Base-by-base conservation (phyloP, 768 basidiomycete species). In the Sistotremastrum niveocremeum region DNA sequence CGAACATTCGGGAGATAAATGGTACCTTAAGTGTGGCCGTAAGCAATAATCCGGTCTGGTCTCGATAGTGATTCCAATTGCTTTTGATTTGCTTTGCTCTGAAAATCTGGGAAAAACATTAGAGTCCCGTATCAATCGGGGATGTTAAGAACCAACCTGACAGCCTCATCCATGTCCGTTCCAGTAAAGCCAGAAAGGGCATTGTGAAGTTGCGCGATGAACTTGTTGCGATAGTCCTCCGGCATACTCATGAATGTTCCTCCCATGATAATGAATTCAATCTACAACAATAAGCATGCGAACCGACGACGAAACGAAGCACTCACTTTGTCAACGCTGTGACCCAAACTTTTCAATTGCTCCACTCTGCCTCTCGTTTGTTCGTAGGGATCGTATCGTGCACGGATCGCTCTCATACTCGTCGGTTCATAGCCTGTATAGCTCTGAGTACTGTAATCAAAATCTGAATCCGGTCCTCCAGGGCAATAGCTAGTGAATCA, bases 231-330 rank as follows among this genome's bases (percentile, higher is more conserved):
- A 60, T 99, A 98, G 39, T 90, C 87, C 61, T 98, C 91, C 35
- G 93, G 86, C 84, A 97, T 94, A 58, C 93, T 97, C 91, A 99
- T 97, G 63, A 99, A 99, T 7, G 95, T 99, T 39, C 95, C 95
- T 28, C 95, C 95, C 95, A 97, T 97, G 50, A 94, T 73, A 52
- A 95, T 97, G 54, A 81, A 84, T 55, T 88, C 86, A 32, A 89
- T 82, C 85, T 86, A 45, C 34, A 32, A 12, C 20, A 32, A 29
- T 6, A 4, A 20, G 12, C 7, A 29, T 3, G 11, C n/a, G n/a
- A 36, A 39, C 36, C 9, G 28, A 37, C 11, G 38, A n/a, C 41
- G n/a, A 7, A 44, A 10, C 4, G 37, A 37, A 7, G 6, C 12
- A 49, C 63, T 37, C 45, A 89, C 91, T 74, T 98, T 99, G 64